Base-by-base conservation (phyloP, 176 grass and related monocot genomes). In the Poa pratensis region DNA sequence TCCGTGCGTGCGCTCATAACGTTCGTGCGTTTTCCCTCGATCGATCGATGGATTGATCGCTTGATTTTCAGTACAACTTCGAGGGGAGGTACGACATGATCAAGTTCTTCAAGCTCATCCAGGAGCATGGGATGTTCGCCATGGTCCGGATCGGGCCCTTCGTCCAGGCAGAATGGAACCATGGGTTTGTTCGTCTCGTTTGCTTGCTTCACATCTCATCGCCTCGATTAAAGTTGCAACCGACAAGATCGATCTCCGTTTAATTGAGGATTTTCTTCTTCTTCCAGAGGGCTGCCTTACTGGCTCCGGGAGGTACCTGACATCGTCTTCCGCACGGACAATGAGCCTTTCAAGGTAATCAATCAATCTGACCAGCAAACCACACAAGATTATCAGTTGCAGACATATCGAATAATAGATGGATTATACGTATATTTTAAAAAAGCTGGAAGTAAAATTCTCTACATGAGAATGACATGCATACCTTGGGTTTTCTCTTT, bases 141-240 rank as follows among this genome's bases (percentile, higher is more conserved):
- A 71, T 83, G 14, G 87, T 98, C 50, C 86, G 96, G 69, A 85
- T 98, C 48, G 96, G 96, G 22, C 96, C 96, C 77, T 98, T 92
- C 86, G 71, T 98, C 22, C 89, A 98, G 88, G 96, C 93, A 0
- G 93, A 98, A 84, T 95, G 96, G 96, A 92, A 98, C 70, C 83
- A 92, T 92, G 96, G 96, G 96, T 97, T 80, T 60, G 84, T 93
- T 61, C 63, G 39, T 83, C 50, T 80, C 40, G 13, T 50, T 82
- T 52, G 35, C 50, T 82, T 70, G 35, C 69, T 91, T 37, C 46
- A 22, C 30, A 57, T 92, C 86, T 65, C 78, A 42, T 51, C 82
- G 11, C 82, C 7, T 52, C n/a, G 1, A 11, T 70, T 67, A 11
- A 0, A 39, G 40, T 20, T 40, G 81, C 39, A 46, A 16, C 0